Percentiles rank a stretch among this genome's conserved stretches.
Evolutionary conservation across 331 rosid genomes (phyloP).

Genomic region (Malus hybrid): DNA sequence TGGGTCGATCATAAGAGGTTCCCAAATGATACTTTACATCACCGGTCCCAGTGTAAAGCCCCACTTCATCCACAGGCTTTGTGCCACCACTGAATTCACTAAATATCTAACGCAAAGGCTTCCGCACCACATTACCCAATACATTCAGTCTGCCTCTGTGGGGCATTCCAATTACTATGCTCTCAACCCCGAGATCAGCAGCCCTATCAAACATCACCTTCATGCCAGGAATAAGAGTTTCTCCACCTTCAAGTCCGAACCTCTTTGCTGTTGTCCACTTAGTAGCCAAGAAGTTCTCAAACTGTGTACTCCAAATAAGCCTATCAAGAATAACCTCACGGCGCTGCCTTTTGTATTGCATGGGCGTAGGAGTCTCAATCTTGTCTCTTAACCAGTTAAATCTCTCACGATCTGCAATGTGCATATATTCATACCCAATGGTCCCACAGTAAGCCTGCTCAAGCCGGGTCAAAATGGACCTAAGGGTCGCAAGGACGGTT

Average conservation of each 20-base stretch:
- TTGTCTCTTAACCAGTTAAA: conserved; percentile 91
- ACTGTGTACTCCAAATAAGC: conserved; percentile 89
- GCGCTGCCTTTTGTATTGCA: conserved; percentile 62
- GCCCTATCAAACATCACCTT: conserved; percentile 94
- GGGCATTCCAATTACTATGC: conserved; percentile 92
- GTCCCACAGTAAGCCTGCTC: conserved; percentile 91
- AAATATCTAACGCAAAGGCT: conserved; percentile 85
- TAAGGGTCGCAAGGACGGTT: conserved; percentile 87
- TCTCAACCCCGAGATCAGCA: conserved; percentile 96
- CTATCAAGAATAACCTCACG: conserved; percentile 90
- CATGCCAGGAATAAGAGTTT: conserved; percentile 93
- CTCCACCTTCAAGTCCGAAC: conserved; percentile 97
- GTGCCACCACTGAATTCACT: conserved; percentile 85
- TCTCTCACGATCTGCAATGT: conserved; percentile 73
- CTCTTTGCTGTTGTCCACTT: conserved; percentile 97
- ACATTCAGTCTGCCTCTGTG: conserved; percentile 91
- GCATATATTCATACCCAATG: conserved; percentile 96
- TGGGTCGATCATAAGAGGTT: conserved; percentile 90
- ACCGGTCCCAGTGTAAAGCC: conserved; percentile 96
- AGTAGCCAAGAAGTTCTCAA: conserved; percentile 89
- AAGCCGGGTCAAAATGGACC: conserved; percentile 88
- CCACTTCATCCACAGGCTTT: conserved; percentile 80
- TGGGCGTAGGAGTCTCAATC: conserved; percentile 81
- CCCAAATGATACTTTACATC: conserved; percentile 98
- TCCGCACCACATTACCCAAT: conserved; percentile 88